Conservation (phyloP, 2,329 filamentous ascomycete species). For the Ophiostoma perfectum region DNA sequence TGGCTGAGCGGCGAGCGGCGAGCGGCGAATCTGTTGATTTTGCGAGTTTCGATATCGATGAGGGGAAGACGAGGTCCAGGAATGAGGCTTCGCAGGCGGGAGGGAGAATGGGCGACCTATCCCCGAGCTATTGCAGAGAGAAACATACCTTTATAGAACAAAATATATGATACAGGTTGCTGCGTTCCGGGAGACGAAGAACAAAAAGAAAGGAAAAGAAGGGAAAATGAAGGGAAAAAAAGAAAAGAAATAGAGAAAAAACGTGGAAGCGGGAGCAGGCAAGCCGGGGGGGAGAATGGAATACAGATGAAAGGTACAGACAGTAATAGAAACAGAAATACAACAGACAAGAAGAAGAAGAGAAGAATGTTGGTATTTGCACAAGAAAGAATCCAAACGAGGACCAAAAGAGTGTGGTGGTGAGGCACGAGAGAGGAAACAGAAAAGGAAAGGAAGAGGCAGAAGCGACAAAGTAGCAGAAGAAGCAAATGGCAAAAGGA, state of each 20-base stretch:
- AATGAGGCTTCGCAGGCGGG: neutral
- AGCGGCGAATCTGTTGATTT: neutral
- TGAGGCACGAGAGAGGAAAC: slow-evolving; percentile 12
- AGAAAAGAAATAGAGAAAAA: slow-evolving; percentile 1
- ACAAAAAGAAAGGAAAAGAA: slow-evolving; percentile 1
- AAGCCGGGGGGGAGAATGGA: neutral
- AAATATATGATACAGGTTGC: slow-evolving; percentile 27
- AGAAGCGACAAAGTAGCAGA: neutral
- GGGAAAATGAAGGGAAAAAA: neutral
- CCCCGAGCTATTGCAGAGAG: neutral
- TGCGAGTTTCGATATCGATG: neutral
- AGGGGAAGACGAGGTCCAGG: neutral
- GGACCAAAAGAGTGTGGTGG: slow-evolving; percentile 22
- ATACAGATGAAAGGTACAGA: slow-evolving; percentile 10
- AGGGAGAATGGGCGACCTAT: neutral
- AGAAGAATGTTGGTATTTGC: slow-evolving; percentile 8
- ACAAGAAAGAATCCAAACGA: slow-evolving; percentile 17
- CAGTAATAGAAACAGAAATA: neutral
- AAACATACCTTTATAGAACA: slow-evolving; percentile 27
- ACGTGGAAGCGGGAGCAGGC: neutral
- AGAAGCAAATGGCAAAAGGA: slow-evolving; percentile 9
- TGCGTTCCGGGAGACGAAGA: slow-evolving; percentile 9
- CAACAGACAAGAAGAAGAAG: slow-evolving; percentile 14
- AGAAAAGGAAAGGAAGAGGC: neutral
- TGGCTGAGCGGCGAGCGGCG: neutral